Evolutionary conservation across 768 basidiomycete species (phyloP).

Genomic region (Calocybe cyanea): DNA sequence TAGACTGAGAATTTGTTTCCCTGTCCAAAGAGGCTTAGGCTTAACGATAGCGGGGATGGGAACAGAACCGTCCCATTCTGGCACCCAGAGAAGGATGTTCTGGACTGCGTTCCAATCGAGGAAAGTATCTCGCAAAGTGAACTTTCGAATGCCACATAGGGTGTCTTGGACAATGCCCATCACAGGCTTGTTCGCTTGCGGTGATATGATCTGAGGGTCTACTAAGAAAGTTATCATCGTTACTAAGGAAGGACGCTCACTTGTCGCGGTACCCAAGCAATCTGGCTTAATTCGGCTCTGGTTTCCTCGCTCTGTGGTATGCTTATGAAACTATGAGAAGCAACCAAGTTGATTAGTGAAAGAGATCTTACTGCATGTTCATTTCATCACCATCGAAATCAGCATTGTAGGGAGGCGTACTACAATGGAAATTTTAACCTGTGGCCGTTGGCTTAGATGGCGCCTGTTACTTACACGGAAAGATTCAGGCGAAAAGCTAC

Average conservation of each 20-base stretch:
- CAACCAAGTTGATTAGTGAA: not conserved
- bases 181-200: slow-evolving; percentile 98
- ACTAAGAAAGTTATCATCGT: not conserved
- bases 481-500: slow-evolving; percentile 95
- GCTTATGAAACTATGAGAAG: slow-evolving; percentile 37
- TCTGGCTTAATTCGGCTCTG: slow-evolving; percentile 94
- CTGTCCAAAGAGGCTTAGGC: slow-evolving; percentile 96
- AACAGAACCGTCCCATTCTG: slow-evolving; percentile 92
- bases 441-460: slow-evolving; percentile 15
- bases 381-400: slow-evolving; percentile 99
- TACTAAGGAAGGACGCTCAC: slow-evolving; percentile 33
- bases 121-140: slow-evolving; percentile 93
- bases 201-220: slow-evolving; percentile 82
- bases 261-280: slow-evolving; percentile 98
- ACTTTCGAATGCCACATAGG: slow-evolving; percentile 94
- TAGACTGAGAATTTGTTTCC: slow-evolving; percentile 93
- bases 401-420: slow-evolving; percentile 97
- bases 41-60: slow-evolving; percentile 94
- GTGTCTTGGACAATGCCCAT: slow-evolving; percentile 99
- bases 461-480: slow-evolving; percentile 73
- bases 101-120: slow-evolving; percentile 95
- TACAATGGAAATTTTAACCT: slow-evolving; percentile 31
- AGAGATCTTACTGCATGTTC: slow-evolving; percentile 99
- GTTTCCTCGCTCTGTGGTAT: slow-evolving; percentile 99
- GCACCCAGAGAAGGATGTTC: slow-evolving; percentile 97